phyloP scores from a whole-genome alignment of 345 rosid genomes.

The Clausena lansium region DNA sequence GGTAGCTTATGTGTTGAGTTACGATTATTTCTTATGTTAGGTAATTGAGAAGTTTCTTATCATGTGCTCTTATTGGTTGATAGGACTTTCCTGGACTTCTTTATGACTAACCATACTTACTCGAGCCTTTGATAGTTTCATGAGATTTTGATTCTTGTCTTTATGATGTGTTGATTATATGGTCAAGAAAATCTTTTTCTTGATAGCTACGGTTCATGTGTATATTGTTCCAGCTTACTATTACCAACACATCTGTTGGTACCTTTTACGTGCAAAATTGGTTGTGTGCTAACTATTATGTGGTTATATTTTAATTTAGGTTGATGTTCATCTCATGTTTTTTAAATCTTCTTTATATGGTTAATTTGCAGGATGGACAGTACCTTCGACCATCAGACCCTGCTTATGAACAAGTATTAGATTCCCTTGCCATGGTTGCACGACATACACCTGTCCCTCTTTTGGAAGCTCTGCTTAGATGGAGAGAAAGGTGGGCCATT shows the following conservation, averaged over 20 bases:
- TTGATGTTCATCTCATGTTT: constrained; percentile 13
- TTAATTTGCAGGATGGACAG: constrained; percentile 79
- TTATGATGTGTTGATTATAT: not conserved
- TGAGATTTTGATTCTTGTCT: not conserved
- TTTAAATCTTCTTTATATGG: not conserved
- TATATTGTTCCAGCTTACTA: not conserved
- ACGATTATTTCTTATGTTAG: no score
- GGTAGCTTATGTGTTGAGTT: no score
- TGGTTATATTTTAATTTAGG: constrained; percentile 5
- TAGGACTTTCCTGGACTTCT: not conserved
- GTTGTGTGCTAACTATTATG: not conserved
- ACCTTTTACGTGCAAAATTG: not conserved
- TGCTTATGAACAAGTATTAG: constrained; percentile 95
- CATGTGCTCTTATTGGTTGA: not conserved
- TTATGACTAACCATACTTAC: not conserved
- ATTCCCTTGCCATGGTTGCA: constrained; percentile 97
- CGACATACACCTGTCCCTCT: constrained; percentile 97
- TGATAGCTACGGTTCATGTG: not conserved
- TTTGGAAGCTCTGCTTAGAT: constrained; percentile 88
- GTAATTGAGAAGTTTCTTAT: not conserved
- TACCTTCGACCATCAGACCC: constrained; percentile 97
- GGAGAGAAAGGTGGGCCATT: constrained; percentile 77
- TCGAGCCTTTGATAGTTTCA: not conserved
- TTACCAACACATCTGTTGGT: not conserved
- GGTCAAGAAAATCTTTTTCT: not conserved